Evolutionary conservation across 2,329 filamentous ascomycete genomes (phyloP).

Genomic region (Colletotrichum cereale): DNA sequence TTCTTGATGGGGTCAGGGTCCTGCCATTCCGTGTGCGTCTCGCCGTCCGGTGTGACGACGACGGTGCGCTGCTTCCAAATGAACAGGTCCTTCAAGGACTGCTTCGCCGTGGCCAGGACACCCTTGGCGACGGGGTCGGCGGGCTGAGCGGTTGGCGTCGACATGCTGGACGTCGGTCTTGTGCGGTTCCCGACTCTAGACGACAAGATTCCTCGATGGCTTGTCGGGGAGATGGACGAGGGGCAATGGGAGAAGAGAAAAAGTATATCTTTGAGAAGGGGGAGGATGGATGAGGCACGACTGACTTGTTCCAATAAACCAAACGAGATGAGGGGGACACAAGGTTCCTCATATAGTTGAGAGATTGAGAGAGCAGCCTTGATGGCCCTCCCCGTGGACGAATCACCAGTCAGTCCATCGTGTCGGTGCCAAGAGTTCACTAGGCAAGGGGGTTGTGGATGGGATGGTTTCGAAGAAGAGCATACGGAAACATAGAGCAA

Average conservation of each 20-base stretch:
- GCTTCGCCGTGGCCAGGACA: slow-evolving; percentile 72
- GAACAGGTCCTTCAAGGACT: slow-evolving; percentile 75
- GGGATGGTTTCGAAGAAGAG: slow-evolving; percentile 23
- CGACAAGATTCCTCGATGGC: background rate
- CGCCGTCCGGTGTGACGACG: slow-evolving; percentile 73
- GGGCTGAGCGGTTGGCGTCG: slow-evolving; percentile 54
- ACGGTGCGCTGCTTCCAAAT: slow-evolving; percentile 81
- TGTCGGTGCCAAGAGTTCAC: slow-evolving; percentile 38
- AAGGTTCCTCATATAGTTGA: slow-evolving; percentile 32
- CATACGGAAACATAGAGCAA: background rate
- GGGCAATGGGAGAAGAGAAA: background rate
- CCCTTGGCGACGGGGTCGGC: slow-evolving; percentile 78
- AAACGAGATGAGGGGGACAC: slow-evolving; percentile 12
- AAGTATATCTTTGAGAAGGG: slow-evolving; percentile 3
- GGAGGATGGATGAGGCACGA: slow-evolving; percentile 15
- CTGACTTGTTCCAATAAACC: slow-evolving; percentile 3
- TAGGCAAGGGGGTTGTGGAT: slow-evolving; percentile 31
- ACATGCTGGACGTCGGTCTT: slow-evolving; percentile 32
- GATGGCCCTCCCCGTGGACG: background rate
- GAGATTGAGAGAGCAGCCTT: background rate
- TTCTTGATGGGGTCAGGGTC: slow-evolving; percentile 75
- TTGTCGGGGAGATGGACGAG: background rate
- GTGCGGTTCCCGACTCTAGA: background rate
- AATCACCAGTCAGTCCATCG: slow-evolving; percentile 30
- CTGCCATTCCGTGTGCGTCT: slow-evolving; percentile 77